phyloP scores from a whole-genome alignment of 2,329 filamentous ascomycete genomes.

The Phialemoniopsis sp. region DNA sequence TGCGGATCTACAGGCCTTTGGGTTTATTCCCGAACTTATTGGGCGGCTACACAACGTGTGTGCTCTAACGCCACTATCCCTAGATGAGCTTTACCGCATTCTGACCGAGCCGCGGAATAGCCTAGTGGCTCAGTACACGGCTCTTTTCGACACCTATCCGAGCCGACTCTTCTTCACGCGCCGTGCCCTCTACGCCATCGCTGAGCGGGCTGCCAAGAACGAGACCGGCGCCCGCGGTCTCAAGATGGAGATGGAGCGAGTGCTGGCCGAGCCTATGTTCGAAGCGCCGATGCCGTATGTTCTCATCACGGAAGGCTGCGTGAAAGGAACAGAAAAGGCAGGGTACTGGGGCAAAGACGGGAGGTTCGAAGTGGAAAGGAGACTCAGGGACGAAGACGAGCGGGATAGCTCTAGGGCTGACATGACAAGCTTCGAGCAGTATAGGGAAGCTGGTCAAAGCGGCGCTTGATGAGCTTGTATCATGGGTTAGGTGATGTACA shows the following conservation, averaged over 20 bases:
- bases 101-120: slow-evolving; percentile 90
- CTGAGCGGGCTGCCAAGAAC: slow-evolving; percentile 56
- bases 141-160: slow-evolving; percentile 76
- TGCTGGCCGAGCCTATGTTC: slow-evolving; percentile 77
- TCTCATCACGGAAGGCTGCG: slow-evolving; percentile 67
- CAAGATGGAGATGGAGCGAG: slow-evolving; percentile 76
- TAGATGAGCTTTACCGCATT: slow-evolving; percentile 71
- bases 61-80: slow-evolving; percentile 72
- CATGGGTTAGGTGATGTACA: too few relatives aligned
- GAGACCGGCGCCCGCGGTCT: slow-evolving; percentile 75
- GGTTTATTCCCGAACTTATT: slow-evolving; percentile 92
- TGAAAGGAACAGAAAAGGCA: slow-evolving; percentile 56
- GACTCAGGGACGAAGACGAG: slow-evolving; percentile 60
- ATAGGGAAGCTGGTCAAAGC: slow-evolving; percentile 42
- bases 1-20: slow-evolving; percentile 75
- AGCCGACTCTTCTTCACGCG: slow-evolving; percentile 81
- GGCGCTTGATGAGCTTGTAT: slow-evolving; percentile 28
- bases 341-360: slow-evolving; percentile 67
- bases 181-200: slow-evolving; percentile 75
- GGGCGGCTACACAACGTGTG: slow-evolving; percentile 91
- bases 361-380: slow-evolving; percentile 63
- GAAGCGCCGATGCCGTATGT: slow-evolving; percentile 74
- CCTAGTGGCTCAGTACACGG: slow-evolving; percentile 81
- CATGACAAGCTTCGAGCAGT: slow-evolving; percentile 31
- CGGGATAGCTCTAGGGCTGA: slow-evolving; percentile 8